Base-by-base conservation (phyloP, 208 protist species). In the Crithidia expoeki region DNA sequence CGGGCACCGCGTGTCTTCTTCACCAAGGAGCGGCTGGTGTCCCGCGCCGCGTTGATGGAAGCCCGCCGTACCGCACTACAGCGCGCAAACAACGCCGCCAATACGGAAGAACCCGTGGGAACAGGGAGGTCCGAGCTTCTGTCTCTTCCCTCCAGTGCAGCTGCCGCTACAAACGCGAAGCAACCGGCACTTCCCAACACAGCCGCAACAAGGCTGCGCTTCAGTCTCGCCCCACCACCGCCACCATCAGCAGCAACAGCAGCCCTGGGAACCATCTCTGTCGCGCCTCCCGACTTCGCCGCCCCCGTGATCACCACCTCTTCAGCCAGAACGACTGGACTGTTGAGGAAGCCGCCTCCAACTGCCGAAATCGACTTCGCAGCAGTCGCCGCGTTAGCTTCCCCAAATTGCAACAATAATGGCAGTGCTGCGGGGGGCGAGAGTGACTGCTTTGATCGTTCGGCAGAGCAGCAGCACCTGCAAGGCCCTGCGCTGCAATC, bases 1-100 rank as follows among this genome's bases (percentile, higher is more conserved):
- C 42, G 46, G 19, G 46, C 55, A 23, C 62, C 33, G 55, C 55
- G 62, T 23, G 62, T 76, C n/a, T 76, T 76, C 62, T 76, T 76
- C 46, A 76, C 71, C 11, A 76, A 76, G 14, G 71, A 76, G 62
- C 62, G 61, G 25, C 57, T 76, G 10, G 71, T 62, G 36, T 53
- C 71, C 4, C 71, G 71, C 19, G 62, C 71, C 11, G 71, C 71
- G 34, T 30, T 76, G 62, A 69, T 76, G 63, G 61, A 65, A 34
- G 30, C 71, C 7, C 60, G 71, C 9, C 71, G 71, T 28, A 27
- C 55, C 30, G 56, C 53, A 17, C 27, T 36, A 30, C 52, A 52
- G 25, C 16, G 61, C 42, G 23, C 21, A 34, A 46, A 30, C n/a
- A 44, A 4, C 33, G 47, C 30, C 30, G 59, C 12, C 25, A 68